Percentiles rank a stretch among this genome's conserved stretches.
phyloP scores from a whole-genome alignment of 345 rosid species.

The Pistacia vera region DNA sequence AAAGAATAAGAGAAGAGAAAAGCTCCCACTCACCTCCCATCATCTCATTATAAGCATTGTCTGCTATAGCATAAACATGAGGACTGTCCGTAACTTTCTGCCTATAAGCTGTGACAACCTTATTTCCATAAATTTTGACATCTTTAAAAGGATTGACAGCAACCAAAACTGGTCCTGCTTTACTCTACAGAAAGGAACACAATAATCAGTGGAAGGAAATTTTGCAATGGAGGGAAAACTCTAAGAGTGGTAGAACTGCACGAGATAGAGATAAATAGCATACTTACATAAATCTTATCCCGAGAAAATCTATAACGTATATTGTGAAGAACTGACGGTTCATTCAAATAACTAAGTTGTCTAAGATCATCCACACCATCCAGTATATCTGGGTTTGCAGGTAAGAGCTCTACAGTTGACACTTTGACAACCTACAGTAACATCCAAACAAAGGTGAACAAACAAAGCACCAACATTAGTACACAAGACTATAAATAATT shows the following conservation, averaged over 20 bases:
- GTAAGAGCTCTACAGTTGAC: constrained; percentile 71
- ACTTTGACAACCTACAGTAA: constrained; percentile 70
- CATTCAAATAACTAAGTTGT: constrained; percentile 94
- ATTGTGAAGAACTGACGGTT: constrained; percentile 91
- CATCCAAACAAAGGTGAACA: constrained; percentile 21
- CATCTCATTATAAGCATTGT: constrained; percentile 86
- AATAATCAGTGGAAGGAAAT: constrained; percentile 16
- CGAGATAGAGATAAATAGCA: constrained; percentile 18
- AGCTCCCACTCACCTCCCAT: constrained; percentile 69
- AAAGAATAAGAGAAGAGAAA: neutral
- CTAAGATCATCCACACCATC: constrained; percentile 88
- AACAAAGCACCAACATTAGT: constrained; percentile 22
- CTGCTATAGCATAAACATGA: constrained; percentile 85
- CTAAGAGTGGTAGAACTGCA: neutral
- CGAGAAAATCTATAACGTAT: constrained; percentile 74
- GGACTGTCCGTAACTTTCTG: constrained; percentile 65
- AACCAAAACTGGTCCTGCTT: constrained; percentile 91
- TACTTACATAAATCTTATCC: constrained; percentile 87
- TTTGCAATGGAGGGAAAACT: constrained; percentile 8
- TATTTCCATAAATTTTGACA: constrained; percentile 63
- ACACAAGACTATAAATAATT: constrained; percentile 18
- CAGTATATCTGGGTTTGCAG: constrained; percentile 91
- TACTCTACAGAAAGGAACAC: constrained; percentile 56
- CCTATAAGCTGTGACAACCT: constrained; percentile 55
- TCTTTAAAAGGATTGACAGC: constrained; percentile 89